Base-by-base conservation (phyloP, 495 filamentous ascomycete species). In the Annulohypoxylon maeteangense region DNA sequence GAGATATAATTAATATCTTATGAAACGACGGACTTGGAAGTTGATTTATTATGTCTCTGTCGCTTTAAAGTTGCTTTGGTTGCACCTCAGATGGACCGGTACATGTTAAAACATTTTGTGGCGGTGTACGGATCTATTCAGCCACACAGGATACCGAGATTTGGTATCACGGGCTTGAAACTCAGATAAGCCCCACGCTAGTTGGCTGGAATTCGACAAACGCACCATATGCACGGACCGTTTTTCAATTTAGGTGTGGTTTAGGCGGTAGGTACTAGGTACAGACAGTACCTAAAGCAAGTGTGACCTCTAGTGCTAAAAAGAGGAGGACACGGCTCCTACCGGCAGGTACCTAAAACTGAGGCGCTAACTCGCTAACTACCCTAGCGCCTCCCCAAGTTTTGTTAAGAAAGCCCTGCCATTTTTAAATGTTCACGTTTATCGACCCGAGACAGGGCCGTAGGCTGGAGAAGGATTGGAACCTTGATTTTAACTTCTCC, bases 331-430 rank as follows among this genome's bases (percentile, higher is more conserved):
- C 31, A 72, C 69, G 69, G 69, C 53, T 67, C 59, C 69, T 67
- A 72, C 69, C 69, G 69, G 64, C 36, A 72, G 64, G 58, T 71
- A 72, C 47, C 47, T 51, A 51, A 65, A 65, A 59, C 12, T 65
- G 44, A 62, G 70, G 55, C 70, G 70, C 70, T 69, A 73, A 73
- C 60, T 59, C 53, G 65, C 70, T 68, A 68, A 72, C 51, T 55
- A 55, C 20, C 31, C 42, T 72, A 62, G 64, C 70, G 58, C 31
- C 64, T 59, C 64, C 64, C 69, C 57, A 67, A 67, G 59, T 25
- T 62, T 56, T 62, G 29, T 36, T 54, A 20, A 55, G 22, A 55
- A 73, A 55, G 65, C 65, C 65, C 65, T 68, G 54, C 48, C 65
- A 68, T 64, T 65, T 65, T 70, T 65, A 62, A 70, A 60, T 61